Base-by-base conservation (phyloP, 106 monocot species). In the Dendrobium officinale region DNA sequence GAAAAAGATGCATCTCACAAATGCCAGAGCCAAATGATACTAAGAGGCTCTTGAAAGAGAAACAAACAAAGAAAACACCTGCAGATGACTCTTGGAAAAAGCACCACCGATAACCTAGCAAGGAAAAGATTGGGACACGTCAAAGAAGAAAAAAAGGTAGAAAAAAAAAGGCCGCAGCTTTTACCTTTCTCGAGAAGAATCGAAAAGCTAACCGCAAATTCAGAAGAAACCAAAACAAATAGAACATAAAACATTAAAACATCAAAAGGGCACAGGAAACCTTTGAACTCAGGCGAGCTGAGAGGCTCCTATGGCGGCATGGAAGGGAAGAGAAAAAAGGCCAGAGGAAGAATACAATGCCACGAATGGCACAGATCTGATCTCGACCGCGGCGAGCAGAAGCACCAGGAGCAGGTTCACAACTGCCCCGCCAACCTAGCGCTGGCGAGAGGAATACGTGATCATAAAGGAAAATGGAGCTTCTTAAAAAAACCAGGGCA, bases 101-200 rank as follows among this genome's bases (percentile, higher is more conserved):
- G 8, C 6, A 26, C 64, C 22, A 26, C 64, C 64, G 26, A 70
- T 37, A 70, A 33, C 70, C 31, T 70, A 70, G 70, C 16, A 70
- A 33, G 37, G 0, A 31, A 33, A 37, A 48, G 26, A 37, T n/a
- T 37, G 16, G 16, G 11, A 13, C 70, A 70, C 70, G 37, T 16
- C 5, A 70, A 70, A 44, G 19, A 6, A 44, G 8, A 43, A 70
- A 70, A 70, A 13, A 10, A 33, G 27, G 33, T 2, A 10, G 70
- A 4, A 11, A 37, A 37, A n/a, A 72, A 37, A 42, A 70, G 70
- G 29, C 70, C 13, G 9, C 33, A 37, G 33, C 70, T 70, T 70
- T 70, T 70, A 31, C 15, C 67, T 67, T 64, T 37, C 73, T 73
- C 73, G 41, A 41, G 41, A 74, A 74, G 37, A 44, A 74, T n/a